Evolutionary conservation across 129 eudicot species (phyloP).

Genomic region (Ambrosia trifida): DNA sequence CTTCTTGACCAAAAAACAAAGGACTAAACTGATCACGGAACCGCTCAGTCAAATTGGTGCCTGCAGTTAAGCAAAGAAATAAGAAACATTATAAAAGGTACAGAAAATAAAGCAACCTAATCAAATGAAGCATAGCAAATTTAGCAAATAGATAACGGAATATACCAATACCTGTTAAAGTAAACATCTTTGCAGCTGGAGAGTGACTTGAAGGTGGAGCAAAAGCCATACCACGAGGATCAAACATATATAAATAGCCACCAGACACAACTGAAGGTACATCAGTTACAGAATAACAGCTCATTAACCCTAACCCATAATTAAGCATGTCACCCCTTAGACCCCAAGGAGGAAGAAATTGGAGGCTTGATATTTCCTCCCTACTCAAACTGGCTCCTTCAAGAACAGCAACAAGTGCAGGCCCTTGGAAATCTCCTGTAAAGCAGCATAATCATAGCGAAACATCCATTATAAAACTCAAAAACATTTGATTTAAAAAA

Average conservation of each 20-base stretch:
- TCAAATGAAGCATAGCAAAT: conserved; percentile 5
- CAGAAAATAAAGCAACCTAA: conserved; percentile 11
- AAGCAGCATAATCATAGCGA: neutral
- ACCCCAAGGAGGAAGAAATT: conserved; percentile 98
- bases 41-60: conserved; percentile 76
- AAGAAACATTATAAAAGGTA: neutral
- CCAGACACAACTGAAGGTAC: conserved; percentile 82
- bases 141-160: conserved; percentile 23
- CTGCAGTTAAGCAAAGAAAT: conserved; percentile 40
- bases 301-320: conserved; percentile 89
- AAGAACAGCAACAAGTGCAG: conserved; percentile 75
- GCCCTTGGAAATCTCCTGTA: conserved; percentile 98
- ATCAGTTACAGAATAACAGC: conserved; percentile 82
- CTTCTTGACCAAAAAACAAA: conserved; percentile 66
- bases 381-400: conserved; percentile 90
- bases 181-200: conserved; percentile 87
- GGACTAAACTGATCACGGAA: conserved; percentile 94
- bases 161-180: conserved; percentile 61
- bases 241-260: conserved; percentile 85
- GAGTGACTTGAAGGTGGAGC: conserved; percentile 64
- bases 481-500: neutral
- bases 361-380: conserved; percentile 88
- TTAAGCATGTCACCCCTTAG: conserved; percentile 83
- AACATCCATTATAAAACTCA: conserved; percentile 13
- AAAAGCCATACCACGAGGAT: conserved; percentile 85